These are phyloP conservation scores for Conringia planisiliqua DNA, from an alignment of 345 rosid species.

Conservation along the genomic window DNA sequence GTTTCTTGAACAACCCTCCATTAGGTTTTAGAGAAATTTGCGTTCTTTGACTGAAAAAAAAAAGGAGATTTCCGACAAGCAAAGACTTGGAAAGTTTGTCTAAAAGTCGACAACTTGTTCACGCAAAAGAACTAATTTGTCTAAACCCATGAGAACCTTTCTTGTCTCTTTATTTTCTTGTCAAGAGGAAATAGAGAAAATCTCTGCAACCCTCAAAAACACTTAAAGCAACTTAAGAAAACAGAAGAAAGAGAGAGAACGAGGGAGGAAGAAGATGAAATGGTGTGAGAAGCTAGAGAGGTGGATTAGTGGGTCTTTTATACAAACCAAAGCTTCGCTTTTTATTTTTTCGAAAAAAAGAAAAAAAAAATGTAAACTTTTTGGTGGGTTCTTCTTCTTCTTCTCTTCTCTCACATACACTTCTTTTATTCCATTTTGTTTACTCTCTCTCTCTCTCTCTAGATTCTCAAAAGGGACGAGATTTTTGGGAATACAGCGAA, in stretches of 20 bases:
- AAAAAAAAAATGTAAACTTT: constrained; percentile 25
- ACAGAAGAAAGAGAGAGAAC: not conserved
- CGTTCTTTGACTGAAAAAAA: not conserved
- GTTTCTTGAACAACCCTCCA: constrained; percentile 50
- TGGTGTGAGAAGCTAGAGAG: constrained; percentile 17
- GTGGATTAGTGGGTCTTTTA: constrained; percentile 19
- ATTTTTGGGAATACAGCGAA: constrained; percentile 3
- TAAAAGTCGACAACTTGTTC: constrained; percentile 5
- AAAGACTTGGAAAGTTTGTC: not conserved
- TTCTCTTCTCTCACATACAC: not conserved
- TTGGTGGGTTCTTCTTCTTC: constrained; percentile 31
- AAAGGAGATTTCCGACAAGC: not conserved
- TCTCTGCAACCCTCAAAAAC: constrained; percentile 37
- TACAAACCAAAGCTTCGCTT: constrained; percentile 25
- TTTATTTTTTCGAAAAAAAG: not conserved
- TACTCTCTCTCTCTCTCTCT: constrained; percentile 10
- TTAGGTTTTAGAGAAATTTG: constrained; percentile 1
- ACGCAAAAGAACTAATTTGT: not conserved
- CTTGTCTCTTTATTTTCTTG: not conserved
- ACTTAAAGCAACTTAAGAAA: constrained; percentile 10
- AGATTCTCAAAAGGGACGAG: not conserved
- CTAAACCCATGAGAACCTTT: not conserved
- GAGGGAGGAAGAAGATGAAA: constrained; percentile 10
- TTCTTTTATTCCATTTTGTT: constrained; percentile 1
- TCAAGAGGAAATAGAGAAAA: not conserved